Conservation (phyloP, 495 filamentous ascomycete genomes). For the Hyaloscypha bicolor region DNA sequence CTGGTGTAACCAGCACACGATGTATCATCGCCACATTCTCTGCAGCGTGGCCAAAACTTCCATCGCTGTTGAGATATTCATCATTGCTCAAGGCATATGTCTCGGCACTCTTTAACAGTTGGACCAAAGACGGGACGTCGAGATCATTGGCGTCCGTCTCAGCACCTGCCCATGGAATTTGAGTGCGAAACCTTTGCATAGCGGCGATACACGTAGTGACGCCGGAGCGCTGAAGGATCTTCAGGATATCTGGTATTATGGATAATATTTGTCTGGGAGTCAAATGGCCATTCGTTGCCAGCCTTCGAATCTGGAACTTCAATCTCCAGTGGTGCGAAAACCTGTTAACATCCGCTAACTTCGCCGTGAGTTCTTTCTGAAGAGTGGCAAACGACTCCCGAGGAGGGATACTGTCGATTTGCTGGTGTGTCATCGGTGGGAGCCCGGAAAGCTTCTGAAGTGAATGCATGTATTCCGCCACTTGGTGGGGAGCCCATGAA, state of each 20-base stretch:
- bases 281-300: neutral
- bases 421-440: conserved; percentile 22
- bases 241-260: neutral
- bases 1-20: conserved; percentile 64
- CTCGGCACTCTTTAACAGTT: too few relatives aligned
- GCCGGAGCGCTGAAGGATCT: neutral
- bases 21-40: conserved; percentile 48
- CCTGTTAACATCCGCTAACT: neutral
- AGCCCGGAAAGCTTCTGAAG: conserved; percentile 32
- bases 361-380: neutral
- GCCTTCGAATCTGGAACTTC: conserved; percentile 3
- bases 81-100: too few relatives aligned
- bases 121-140: too few relatives aligned
- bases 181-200: neutral
- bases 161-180: neutral
- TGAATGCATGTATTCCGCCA: conserved; percentile 34
- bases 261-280: neutral
- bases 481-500: conserved; percentile 16
- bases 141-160: neutral
- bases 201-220: neutral
- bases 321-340: conserved; percentile 4
- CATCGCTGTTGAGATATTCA: too few relatives aligned
- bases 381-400: neutral
- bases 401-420: neutral
- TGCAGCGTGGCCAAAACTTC: conserved; percentile 5